A percentile compares a stretch with the other conserved stretches of the same genome.
Evolutionary conservation across 495 filamentous ascomycete genomes (phyloP).

Genomic region (Patellaria atrata): DNA sequence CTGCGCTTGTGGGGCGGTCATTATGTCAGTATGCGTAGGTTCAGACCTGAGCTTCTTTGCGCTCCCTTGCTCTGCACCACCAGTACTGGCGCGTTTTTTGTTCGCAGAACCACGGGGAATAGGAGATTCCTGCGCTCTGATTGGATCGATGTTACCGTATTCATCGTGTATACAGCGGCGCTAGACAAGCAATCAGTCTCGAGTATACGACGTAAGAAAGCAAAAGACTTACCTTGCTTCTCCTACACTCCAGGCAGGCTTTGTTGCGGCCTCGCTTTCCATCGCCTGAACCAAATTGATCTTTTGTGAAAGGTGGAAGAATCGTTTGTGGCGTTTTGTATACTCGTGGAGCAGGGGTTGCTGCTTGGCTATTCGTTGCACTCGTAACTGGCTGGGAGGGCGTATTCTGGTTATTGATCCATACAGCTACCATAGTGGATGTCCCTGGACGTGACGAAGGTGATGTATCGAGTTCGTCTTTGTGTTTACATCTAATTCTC

Average conservation of each 20-base stretch:
- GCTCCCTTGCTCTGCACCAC: conserved; percentile 18
- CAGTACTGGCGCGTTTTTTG: conserved; percentile 34
- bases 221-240: conserved; percentile 43
- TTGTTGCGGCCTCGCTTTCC: conserved; percentile 40
- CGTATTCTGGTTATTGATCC: background rate
- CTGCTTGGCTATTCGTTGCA: no score
- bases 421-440: background rate
- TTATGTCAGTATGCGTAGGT: background rate
- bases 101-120: conserved; percentile 40
- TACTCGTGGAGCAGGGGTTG: no score
- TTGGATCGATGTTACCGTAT: conserved; percentile 46
- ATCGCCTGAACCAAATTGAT: no score
- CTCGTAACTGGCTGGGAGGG: conserved; percentile 8
- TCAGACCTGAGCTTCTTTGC: conserved; percentile 9
- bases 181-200: conserved; percentile 27
- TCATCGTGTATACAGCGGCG: conserved; percentile 57
- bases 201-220: conserved; percentile 2
- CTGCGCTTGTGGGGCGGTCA: background rate
- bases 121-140: conserved; percentile 45
- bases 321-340: no score
- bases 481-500: conserved; percentile 33
- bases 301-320: no score
- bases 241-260: conserved; percentile 52
- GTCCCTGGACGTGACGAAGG: background rate
- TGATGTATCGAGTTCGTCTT: conserved; percentile 22